phyloP scores from a whole-genome alignment of 2,329 filamentous ascomycete species.

The Graphilbum ipis-grandicollis region DNA sequence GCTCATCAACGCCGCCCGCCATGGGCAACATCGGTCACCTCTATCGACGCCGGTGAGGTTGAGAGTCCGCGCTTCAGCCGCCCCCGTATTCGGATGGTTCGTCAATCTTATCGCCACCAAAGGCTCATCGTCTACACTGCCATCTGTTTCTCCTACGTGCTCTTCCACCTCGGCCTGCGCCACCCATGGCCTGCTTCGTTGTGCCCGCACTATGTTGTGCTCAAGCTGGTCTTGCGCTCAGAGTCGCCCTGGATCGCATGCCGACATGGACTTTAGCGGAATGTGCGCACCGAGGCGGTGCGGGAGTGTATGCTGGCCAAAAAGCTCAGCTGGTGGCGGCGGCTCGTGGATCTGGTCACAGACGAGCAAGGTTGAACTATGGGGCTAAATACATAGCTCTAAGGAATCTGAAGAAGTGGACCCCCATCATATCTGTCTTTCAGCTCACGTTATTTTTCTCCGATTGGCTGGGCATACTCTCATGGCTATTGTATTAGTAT shows the following conservation, averaged over 20 bases:
- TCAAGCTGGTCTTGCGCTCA: slow-evolving; percentile 31
- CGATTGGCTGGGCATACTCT: too few relatives aligned
- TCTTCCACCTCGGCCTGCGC: slow-evolving; percentile 13
- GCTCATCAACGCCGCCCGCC: neutral
- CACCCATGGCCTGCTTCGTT: slow-evolving; percentile 18
- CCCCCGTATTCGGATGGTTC: slow-evolving; percentile 8
- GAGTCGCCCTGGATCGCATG: slow-evolving; percentile 29
- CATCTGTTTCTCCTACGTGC: slow-evolving; percentile 48
- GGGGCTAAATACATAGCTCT: too few relatives aligned
- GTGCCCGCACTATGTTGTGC: slow-evolving; percentile 1
- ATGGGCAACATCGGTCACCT: slow-evolving; percentile 42
- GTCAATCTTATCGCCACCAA: slow-evolving; percentile 37
- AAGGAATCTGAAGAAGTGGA: too few relatives aligned
- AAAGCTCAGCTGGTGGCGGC: neutral
- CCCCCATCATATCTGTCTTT: too few relatives aligned
- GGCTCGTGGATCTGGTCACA: neutral
- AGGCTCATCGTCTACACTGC: slow-evolving; percentile 51
- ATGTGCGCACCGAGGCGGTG: slow-evolving; percentile 1
- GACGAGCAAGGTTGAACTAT: too few relatives aligned
- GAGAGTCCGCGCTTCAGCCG: slow-evolving; percentile 32
- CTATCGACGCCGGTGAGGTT: slow-evolving; percentile 32
- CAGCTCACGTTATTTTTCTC: too few relatives aligned
- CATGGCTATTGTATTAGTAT: too few relatives aligned
- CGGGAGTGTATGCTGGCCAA: neutral
- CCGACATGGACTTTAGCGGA: slow-evolving; percentile 2